Percentiles rank a stretch among this genome's conserved stretches.
These are phyloP conservation scores for Chiua virens DNA, from an alignment of 768 basidiomycete species.

Conservation along the genomic window DNA sequence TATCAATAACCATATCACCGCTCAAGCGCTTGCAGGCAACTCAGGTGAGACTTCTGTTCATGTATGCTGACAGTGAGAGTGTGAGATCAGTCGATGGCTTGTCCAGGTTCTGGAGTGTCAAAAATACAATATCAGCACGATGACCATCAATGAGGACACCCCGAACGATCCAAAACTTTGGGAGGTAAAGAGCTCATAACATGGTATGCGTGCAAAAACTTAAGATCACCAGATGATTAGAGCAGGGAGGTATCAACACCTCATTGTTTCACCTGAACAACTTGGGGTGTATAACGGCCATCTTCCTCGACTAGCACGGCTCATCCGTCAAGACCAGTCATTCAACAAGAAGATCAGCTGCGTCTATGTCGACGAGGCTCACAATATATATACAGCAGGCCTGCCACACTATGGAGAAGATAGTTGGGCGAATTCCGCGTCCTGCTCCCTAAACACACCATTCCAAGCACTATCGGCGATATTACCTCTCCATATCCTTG, in stretches of 20 bases:
- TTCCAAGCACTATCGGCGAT: conserved; percentile 6
- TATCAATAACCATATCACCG: too few relatives aligned
- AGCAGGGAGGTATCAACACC: too few relatives aligned
- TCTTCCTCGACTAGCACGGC: neutral
- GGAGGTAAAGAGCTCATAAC: too few relatives aligned
- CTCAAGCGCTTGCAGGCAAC: too few relatives aligned
- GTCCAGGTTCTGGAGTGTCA: neutral
- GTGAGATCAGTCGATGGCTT: too few relatives aligned
- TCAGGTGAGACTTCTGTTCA: too few relatives aligned
- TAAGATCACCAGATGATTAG: too few relatives aligned
- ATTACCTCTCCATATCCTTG: neutral
- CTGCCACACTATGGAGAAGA: neutral
- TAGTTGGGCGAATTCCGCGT: neutral
- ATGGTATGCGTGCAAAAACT: too few relatives aligned
- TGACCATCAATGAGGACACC: conserved; percentile 9
- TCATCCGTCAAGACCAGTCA: neutral
- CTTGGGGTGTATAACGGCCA: neutral
- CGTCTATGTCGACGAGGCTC: conserved; percentile 4
- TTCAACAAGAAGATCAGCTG: neutral
- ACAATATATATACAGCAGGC: conserved; percentile 5
- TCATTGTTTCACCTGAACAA: neutral
- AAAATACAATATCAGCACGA: neutral
- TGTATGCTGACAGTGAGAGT: too few relatives aligned
- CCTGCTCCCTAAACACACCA: neutral
- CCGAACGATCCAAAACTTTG: neutral